These are phyloP conservation scores for Aspergillus sp. DNA, from an alignment of 2,329 filamentous ascomycete genomes.

Conservation along the genomic window DNA sequence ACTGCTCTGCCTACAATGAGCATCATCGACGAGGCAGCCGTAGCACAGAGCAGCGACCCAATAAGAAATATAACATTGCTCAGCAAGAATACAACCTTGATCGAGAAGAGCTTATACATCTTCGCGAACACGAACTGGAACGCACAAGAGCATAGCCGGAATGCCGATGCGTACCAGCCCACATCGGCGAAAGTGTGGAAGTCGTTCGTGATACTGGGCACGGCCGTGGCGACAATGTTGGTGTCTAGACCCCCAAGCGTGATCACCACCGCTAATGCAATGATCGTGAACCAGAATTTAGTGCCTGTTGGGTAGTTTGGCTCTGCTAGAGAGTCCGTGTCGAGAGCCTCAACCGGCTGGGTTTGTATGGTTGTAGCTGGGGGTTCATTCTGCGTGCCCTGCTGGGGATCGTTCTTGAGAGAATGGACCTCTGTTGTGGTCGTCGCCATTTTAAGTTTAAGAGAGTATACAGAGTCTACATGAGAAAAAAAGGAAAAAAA, in stretches of 20 bases:
- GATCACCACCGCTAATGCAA: slow-evolving; percentile 21
- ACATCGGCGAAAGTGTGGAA: slow-evolving; percentile 29
- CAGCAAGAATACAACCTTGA: slow-evolving; percentile 26
- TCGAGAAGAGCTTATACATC: slow-evolving; percentile 33
- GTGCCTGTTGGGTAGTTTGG: not conserved
- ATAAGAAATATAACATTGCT: slow-evolving; percentile 8
- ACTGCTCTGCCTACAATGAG: not conserved
- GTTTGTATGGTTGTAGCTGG: too few species aligned
- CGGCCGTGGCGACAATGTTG: slow-evolving; percentile 34
- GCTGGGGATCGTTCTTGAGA: too few species aligned
- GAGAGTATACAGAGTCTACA: too few species aligned
- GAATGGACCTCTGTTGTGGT: too few species aligned
- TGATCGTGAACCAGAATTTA: not conserved
- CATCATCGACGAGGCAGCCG: not conserved
- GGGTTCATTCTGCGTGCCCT: too few species aligned
- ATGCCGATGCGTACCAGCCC: slow-evolving; percentile 30
- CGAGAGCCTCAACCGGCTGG: too few species aligned
- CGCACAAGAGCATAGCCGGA: slow-evolving; percentile 21
- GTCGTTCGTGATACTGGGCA: slow-evolving; percentile 31
- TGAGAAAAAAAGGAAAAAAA: too few species aligned
- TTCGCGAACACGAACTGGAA: slow-evolving; percentile 26
- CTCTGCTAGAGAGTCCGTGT: too few species aligned
- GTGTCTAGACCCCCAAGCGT: slow-evolving; percentile 30
- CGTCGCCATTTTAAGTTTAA: too few species aligned
- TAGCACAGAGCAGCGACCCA: not conserved